phyloP scores from a whole-genome alignment of 768 basidiomycete species.

The Nidularia sp. region DNA sequence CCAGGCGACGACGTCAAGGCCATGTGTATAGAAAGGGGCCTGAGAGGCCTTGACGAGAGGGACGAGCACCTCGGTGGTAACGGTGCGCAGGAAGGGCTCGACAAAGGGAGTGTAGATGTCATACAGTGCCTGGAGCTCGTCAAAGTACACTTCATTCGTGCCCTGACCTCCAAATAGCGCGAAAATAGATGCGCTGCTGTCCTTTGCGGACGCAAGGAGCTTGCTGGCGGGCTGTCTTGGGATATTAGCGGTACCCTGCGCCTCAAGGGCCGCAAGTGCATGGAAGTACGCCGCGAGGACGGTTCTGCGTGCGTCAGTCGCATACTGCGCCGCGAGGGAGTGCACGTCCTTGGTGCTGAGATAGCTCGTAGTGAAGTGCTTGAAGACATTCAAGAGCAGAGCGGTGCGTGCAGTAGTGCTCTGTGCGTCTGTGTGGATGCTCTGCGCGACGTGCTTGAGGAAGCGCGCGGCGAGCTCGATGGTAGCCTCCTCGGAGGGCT shows the following conservation, averaged over 20 bases:
- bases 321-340: slow-evolving; percentile 70
- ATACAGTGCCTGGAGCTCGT: slow-evolving; percentile 89
- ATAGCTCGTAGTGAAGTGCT: slow-evolving; percentile 74
- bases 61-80: slow-evolving; percentile 64
- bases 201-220: slow-evolving; percentile 57
- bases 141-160: slow-evolving; percentile 96
- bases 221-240: slow-evolving; percentile 62
- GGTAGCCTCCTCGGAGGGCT: slow-evolving; percentile 57
- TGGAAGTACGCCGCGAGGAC: slow-evolving; percentile 78
- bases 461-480: slow-evolving; percentile 83
- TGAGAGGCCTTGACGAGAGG: slow-evolving; percentile 64
- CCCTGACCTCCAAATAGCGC: slow-evolving; percentile 98
- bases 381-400: slow-evolving; percentile 71
- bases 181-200: slow-evolving; percentile 73
- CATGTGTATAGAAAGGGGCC: slow-evolving; percentile 69
- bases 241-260: slow-evolving; percentile 46
- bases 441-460: slow-evolving; percentile 69
- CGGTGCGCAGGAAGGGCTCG: slow-evolving; percentile 56
- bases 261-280: slow-evolving; percentile 68
- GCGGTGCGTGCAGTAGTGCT: slow-evolving; percentile 50
- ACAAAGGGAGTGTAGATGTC: slow-evolving; percentile 91
- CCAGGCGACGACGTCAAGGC: slow-evolving; percentile 83
- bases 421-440: slow-evolving; percentile 51
- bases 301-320: slow-evolving; percentile 69
- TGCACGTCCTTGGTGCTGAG: slow-evolving; percentile 77